Conservation (phyloP, 2,329 filamentous ascomycete species). For the Knufia petricola region DNA sequence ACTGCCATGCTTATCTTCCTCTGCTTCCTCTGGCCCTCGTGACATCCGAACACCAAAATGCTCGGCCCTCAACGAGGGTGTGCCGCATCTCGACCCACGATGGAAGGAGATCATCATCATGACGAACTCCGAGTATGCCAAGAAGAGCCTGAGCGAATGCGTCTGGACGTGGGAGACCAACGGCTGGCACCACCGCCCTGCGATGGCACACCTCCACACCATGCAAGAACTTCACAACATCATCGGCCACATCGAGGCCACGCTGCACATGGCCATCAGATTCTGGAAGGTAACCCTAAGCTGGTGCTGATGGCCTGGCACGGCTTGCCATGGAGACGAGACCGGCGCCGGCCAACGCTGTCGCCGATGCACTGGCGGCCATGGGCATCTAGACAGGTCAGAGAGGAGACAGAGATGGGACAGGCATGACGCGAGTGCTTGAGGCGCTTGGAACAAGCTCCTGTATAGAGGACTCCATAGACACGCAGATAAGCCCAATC, state of each 20-base stretch:
- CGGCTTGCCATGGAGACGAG: slow-evolving; percentile 22
- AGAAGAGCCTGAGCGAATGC: slow-evolving; percentile 38
- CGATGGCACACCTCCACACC: slow-evolving; percentile 31
- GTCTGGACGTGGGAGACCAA: slow-evolving; percentile 36
- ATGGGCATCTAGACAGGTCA: no score
- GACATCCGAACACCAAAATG: no score
- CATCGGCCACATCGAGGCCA: slow-evolving; percentile 29
- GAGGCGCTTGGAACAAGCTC: no score
- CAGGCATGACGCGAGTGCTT: no score
- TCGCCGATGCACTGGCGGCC: neutral
- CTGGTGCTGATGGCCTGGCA: slow-evolving; percentile 33
- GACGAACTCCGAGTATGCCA: slow-evolving; percentile 46
- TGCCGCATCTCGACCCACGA: slow-evolving; percentile 23
- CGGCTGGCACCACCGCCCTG: slow-evolving; percentile 42
- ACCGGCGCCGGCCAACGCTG: neutral
- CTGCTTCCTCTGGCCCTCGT: no score
- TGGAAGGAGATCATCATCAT: slow-evolving; percentile 42
- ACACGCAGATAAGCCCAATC: no score
- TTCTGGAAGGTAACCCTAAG: slow-evolving; percentile 41
- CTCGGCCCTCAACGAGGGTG: slow-evolving; percentile 35
- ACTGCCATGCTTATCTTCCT: neutral
- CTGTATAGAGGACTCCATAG: no score
- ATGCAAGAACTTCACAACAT: slow-evolving; percentile 41
- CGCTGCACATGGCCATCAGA: slow-evolving; percentile 29
- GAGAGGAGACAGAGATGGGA: no score